Base-by-base conservation (phyloP, 108 stramenopile genomes). In the Nitzschia putrida region DNA sequence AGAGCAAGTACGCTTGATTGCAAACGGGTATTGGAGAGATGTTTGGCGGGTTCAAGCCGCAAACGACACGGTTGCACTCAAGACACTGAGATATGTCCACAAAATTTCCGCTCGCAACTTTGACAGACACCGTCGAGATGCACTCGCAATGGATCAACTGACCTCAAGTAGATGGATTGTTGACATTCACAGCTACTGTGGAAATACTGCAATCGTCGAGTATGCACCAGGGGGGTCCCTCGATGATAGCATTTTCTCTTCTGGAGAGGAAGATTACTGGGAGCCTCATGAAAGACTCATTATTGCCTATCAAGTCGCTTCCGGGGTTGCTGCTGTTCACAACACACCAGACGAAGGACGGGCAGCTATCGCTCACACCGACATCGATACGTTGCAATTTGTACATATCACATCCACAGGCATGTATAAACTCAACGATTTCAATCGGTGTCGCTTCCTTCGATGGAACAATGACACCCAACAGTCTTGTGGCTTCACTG, bases 131-230 rank as follows among this genome's bases (percentile, higher is more conserved):
- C 74, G 86, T 21, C 74, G 82, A 22, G 93, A 94, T 69, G 90
- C 88, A n/a, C 53, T 94, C 23, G 73, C 87, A 0, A 88, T 90
- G 87, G 90, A 91, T 43, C 81, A 85, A 24, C 57, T 91, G 56
- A 82, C 88, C 12, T 68, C 78, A 43, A 80, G 79, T 29, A 71
- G 73, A 21, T 80, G 74, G 21, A 81, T 91, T 43, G 74, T 91
- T 61, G 66, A 94, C 52, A 85, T 94, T 9, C 89, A 91, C 50
- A 87, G 83, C 21, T 85, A 77, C 53, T 94, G 93, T 70, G 86
- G 80, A 1, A 87, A 78, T 59, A 80, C 87, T 8, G 87, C 79
- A 11, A 39, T 83, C 8, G 83, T 78, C 64, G 85, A 90, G 63
- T 90, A 47, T 74, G 80, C 86, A 13, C 57, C 61, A 21, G 85